These are phyloP conservation scores for Alternaria burnsii DNA, from an alignment of 2,329 filamentous ascomycete genomes.

Conservation along the genomic window DNA sequence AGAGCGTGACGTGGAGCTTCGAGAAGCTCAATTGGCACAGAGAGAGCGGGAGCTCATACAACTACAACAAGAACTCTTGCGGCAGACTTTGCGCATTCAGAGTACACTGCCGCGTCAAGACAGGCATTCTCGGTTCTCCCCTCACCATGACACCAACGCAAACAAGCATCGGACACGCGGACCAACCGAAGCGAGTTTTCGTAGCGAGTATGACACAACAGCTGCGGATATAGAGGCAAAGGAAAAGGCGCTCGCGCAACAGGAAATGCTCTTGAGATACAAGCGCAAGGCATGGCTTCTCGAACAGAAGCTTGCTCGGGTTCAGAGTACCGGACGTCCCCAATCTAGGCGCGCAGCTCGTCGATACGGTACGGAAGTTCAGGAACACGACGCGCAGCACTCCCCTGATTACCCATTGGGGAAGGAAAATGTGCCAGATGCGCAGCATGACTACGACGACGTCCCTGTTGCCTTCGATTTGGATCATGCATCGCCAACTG, in stretches of 20 bases:
- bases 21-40: constrained; percentile 15
- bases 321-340: neutral
- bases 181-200: neutral
- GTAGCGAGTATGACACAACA: neutral
- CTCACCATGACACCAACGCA: neutral
- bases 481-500: constrained; percentile 11
- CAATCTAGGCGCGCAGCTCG: neutral
- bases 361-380: neutral
- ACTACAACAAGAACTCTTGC: constrained; percentile 16
- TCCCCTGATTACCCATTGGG: neutral
- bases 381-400: neutral
- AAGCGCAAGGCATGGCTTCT: constrained; percentile 19
- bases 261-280: constrained; percentile 17
- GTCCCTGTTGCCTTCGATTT: constrained; percentile 1
- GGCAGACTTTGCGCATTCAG: constrained; percentile 3
- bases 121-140: neutral
- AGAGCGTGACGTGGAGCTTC: constrained; percentile 8
- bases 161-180: neutral
- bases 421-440: neutral
- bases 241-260: constrained; percentile 15
- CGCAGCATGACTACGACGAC: neutral
- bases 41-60: constrained; percentile 18
- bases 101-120: neutral
- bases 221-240: constrained; percentile 12
- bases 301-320: constrained; percentile 16